These are phyloP conservation scores for Sorghum bicolor DNA, from an alignment of 176 grass and related monocot genomes.

Conservation along the genomic window DNA sequence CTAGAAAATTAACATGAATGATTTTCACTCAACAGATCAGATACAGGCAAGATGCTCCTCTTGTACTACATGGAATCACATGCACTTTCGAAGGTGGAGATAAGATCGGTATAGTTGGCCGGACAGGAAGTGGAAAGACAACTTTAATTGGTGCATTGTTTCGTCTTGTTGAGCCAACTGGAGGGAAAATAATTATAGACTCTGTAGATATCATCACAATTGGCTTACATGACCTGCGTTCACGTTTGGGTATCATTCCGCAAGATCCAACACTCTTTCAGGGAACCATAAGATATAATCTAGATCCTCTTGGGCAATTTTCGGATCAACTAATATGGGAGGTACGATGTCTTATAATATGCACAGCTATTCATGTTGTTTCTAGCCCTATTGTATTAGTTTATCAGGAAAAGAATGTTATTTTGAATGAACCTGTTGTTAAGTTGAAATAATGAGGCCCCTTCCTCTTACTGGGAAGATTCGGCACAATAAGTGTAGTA, in stretches of 20 bases:
- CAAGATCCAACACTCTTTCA: constrained; percentile 95
- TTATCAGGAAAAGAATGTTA: constrained; percentile 2
- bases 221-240: constrained; percentile 86
- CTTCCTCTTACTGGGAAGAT: background rate
- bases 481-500: background rate
- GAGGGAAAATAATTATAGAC: constrained; percentile 77
- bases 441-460: background rate
- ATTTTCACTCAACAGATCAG: constrained; percentile 66
- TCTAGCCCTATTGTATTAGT: background rate
- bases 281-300: constrained; percentile 83
- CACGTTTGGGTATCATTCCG: constrained; percentile 88
- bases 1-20: background rate
- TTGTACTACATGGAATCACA: constrained; percentile 75
- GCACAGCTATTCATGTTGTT: background rate
- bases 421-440: background rate
- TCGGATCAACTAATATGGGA: constrained; percentile 81
- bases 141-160: constrained; percentile 87
- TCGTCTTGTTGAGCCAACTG: constrained; percentile 87
- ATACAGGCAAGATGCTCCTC: constrained; percentile 68
- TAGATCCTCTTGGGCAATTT: constrained; percentile 68
- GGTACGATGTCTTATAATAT: constrained; percentile 36
- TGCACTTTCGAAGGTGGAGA: constrained; percentile 83
- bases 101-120: constrained; percentile 91
- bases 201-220: constrained; percentile 57
- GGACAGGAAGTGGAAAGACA: constrained; percentile 94